These are phyloP conservation scores for Colletotrichum orbiculare DNA, from an alignment of 2,329 filamentous ascomycete genomes.

Conservation along the genomic window DNA sequence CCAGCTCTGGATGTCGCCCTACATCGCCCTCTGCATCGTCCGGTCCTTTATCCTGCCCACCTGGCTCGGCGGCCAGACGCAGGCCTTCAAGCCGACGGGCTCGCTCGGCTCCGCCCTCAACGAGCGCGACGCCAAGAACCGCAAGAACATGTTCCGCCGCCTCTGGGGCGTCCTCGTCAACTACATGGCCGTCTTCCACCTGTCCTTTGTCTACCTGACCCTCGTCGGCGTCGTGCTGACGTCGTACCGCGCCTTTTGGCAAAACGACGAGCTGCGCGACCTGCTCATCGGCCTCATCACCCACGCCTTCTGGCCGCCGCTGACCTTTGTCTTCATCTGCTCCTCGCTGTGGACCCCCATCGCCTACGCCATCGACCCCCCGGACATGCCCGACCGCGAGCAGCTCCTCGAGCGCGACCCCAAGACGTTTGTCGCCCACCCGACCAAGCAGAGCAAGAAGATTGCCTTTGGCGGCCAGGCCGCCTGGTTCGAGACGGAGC, in stretches of 20 bases:
- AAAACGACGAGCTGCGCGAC: slow-evolving; percentile 49
- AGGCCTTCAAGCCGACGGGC: slow-evolving; percentile 71
- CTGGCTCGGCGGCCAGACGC: slow-evolving; percentile 68
- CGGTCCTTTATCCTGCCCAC: slow-evolving; percentile 67
- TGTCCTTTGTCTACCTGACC: slow-evolving; percentile 64
- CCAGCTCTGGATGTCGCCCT: slow-evolving; percentile 72
- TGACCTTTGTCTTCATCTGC: slow-evolving; percentile 67
- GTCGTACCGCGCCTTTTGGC: slow-evolving; percentile 61
- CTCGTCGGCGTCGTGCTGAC: slow-evolving; percentile 61
- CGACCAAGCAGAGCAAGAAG: slow-evolving; percentile 62
- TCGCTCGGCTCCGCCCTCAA: slow-evolving; percentile 66
- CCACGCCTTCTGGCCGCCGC: slow-evolving; percentile 71
- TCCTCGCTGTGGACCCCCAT: slow-evolving; percentile 69
- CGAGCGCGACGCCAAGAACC: slow-evolving; percentile 64
- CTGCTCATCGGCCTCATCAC: slow-evolving; percentile 65
- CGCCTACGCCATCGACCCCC: slow-evolving; percentile 70
- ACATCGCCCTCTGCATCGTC: slow-evolving; percentile 67
- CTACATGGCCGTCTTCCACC: slow-evolving; percentile 66
- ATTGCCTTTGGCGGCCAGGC: slow-evolving; percentile 64
- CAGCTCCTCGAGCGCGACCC: slow-evolving; percentile 65
- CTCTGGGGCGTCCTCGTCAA: slow-evolving; percentile 66
- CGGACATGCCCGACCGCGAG: slow-evolving; percentile 66
- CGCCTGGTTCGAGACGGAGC: slow-evolving; percentile 67
- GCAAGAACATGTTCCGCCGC: slow-evolving; percentile 64
- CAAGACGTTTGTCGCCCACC: slow-evolving; percentile 65